Evolutionary conservation across 2,329 filamentous ascomycete species (phyloP).

Genomic region (Myriosclerotinia scirpicola): DNA sequence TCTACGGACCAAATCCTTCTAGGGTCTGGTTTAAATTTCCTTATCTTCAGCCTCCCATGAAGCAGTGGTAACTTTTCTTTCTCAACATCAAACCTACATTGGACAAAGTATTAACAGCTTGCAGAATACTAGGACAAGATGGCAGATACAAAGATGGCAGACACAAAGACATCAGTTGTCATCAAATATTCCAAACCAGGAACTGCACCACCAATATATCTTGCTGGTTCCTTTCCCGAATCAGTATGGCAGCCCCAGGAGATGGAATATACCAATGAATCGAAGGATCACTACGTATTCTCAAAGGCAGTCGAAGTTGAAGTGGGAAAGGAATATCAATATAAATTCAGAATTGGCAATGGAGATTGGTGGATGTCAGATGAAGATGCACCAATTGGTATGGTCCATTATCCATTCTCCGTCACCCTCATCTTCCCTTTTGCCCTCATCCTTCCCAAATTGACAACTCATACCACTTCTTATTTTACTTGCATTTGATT

Average conservation of each 20-base stretch:
- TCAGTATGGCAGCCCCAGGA: conserved; percentile 67
- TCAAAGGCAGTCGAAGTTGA: conserved; percentile 55
- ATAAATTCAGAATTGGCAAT: conserved; percentile 69
- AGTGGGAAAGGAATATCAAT: conserved; percentile 63
- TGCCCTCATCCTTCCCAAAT: conserved; percentile 11
- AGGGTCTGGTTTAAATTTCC: background rate
- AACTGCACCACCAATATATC: conserved; percentile 64
- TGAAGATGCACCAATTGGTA: conserved; percentile 60
- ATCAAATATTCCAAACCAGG: conserved; percentile 62
- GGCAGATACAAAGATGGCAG: conserved; percentile 12
- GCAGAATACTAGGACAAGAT: conserved; percentile 16
- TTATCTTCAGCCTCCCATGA: background rate
- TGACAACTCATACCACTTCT: background rate
- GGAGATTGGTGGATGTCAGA: conserved; percentile 71
- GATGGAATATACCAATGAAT: conserved; percentile 56
- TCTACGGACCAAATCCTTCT: background rate
- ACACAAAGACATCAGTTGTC: conserved; percentile 21
- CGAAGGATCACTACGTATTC: conserved; percentile 55
- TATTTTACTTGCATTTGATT: background rate
- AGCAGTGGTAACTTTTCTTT: background rate
- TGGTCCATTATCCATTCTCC: conserved; percentile 27
- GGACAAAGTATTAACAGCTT: conserved; percentile 12
- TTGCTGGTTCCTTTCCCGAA: conserved; percentile 67
- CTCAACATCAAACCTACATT: background rate
- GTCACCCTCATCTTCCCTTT: background rate